A percentile compares a stretch with the other conserved stretches of the same genome.
Evolutionary conservation across 495 filamentous ascomycete species (phyloP).

Genomic region (Peziza echinospora): DNA sequence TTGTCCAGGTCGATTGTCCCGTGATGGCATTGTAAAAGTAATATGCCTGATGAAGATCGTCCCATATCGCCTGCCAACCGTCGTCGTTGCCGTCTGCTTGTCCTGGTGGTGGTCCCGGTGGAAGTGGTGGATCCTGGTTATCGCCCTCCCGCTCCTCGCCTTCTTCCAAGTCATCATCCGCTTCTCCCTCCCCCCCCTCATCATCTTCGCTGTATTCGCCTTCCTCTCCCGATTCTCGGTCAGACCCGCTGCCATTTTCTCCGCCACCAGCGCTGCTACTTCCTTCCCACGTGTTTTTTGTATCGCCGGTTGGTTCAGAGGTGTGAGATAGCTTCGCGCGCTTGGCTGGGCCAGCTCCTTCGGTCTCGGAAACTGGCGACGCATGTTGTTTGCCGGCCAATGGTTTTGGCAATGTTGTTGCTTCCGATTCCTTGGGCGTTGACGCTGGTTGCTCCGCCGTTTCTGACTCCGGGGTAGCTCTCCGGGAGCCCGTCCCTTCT

Average conservation of each 20-base stretch:
- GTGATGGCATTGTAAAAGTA: constrained; percentile 86
- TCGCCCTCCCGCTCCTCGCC: not conserved
- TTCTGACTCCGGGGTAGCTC: too few species aligned
- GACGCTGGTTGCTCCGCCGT: too few species aligned
- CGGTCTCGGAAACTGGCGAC: too few species aligned
- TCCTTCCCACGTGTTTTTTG: too few species aligned
- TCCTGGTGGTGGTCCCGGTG: constrained; percentile 33
- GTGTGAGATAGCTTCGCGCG: too few species aligned
- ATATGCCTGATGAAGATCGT: constrained; percentile 42
- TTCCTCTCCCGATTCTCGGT: constrained; percentile 13
- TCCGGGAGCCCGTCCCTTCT: too few species aligned
- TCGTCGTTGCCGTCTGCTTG: constrained; percentile 44
- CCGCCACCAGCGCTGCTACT: constrained; percentile 8
- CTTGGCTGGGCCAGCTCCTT: too few species aligned
- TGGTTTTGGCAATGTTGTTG: too few species aligned
- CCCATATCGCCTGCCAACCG: constrained; percentile 79
- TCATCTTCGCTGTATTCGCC: constrained; percentile 12
- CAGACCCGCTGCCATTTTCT: constrained; percentile 8
- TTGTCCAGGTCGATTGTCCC: constrained; percentile 60
- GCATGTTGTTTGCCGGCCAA: too few species aligned
- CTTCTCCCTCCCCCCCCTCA: not conserved
- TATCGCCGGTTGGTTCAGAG: too few species aligned
- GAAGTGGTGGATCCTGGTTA: constrained; percentile 26
- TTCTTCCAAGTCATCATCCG: not conserved
- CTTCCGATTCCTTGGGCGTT: too few species aligned